Evolutionary conservation across 1,284 basidiomycete species (phyloP).

Genomic region (Cutaneotrichosporon sp.): DNA sequence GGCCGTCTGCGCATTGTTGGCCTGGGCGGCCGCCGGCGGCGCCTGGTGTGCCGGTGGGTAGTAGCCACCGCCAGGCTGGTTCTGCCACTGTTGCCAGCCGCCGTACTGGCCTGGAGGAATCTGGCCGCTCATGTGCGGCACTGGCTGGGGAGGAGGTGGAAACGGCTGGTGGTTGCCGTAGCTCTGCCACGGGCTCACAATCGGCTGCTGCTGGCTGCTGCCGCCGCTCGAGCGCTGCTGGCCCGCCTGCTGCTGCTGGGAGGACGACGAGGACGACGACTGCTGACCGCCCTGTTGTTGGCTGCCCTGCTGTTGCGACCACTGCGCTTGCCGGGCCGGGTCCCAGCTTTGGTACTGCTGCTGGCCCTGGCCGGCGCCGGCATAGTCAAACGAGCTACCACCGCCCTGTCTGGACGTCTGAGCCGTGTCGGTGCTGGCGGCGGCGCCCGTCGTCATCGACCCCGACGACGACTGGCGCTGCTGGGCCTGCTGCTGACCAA

Average conservation of each 20-base stretch:
- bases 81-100: slow-evolving; percentile 27
- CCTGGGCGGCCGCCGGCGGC: neutral
- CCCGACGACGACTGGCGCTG: slow-evolving; percentile 15
- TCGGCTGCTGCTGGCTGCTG: slow-evolving; percentile 5
- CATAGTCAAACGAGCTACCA: slow-evolving; percentile 12
- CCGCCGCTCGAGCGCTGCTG: slow-evolving; percentile 17
- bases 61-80: slow-evolving; percentile 19
- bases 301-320: slow-evolving; percentile 12
- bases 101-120: slow-evolving; percentile 22
- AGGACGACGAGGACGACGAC: slow-evolving; percentile 2
- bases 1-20: slow-evolving; percentile 1
- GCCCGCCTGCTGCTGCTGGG: slow-evolving; percentile 6
- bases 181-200: slow-evolving; percentile 24
- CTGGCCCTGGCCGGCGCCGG: slow-evolving; percentile 2
- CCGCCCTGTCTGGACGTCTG: slow-evolving; percentile 4
- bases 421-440: slow-evolving; percentile 3
- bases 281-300: slow-evolving; percentile 7
- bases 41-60: slow-evolving; percentile 9
- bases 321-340: slow-evolving; percentile 5
- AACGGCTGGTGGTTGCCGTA: slow-evolving; percentile 26
- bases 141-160: slow-evolving; percentile 28
- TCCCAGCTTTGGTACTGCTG: slow-evolving; percentile 16
- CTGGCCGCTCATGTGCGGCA: slow-evolving; percentile 23
- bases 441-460: slow-evolving; percentile 8
- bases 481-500: slow-evolving; percentile 8